phyloP scores from a whole-genome alignment of 768 basidiomycete genomes.

The Pleurotus ostreatus region DNA sequence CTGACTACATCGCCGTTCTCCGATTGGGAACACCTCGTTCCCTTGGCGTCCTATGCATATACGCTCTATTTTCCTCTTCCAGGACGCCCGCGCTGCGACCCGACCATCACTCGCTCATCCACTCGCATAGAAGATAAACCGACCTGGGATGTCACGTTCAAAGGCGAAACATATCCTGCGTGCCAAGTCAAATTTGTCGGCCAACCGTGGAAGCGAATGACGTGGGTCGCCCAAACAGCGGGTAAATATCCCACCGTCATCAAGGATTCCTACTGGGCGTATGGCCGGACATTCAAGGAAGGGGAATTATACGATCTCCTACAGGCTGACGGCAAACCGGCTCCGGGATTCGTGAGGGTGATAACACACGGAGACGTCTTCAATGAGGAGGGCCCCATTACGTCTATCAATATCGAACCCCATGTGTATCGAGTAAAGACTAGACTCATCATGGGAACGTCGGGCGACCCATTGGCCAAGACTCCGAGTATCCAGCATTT shows the following conservation, averaged over 20 bases:
- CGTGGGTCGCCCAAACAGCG: background rate
- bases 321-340: background rate
- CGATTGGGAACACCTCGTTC: slow-evolving; percentile 2
- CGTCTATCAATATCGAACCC: background rate
- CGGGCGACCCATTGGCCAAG: background rate
- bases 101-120: background rate
- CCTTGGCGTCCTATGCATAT: slow-evolving; percentile 6
- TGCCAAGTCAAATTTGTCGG: slow-evolving; percentile 9
- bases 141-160: slow-evolving; percentile 5
- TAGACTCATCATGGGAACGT: background rate
- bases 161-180: background rate
- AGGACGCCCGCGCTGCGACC: slow-evolving; percentile 1
- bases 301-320: slow-evolving; percentile 5
- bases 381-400: background rate
- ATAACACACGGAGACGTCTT: background rate
- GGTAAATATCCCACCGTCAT: background rate
- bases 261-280: slow-evolving; percentile 4
- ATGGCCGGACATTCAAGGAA: slow-evolving; percentile 1
- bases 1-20: background rate
- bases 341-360: background rate
- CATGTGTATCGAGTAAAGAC: background rate
- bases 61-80: slow-evolving; percentile 6
- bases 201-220: slow-evolving; percentile 3
- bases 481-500: background rate
- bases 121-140: background rate